Base-by-base conservation (phyloP, 306 rosid species). In the Bauhinia variegata region DNA sequence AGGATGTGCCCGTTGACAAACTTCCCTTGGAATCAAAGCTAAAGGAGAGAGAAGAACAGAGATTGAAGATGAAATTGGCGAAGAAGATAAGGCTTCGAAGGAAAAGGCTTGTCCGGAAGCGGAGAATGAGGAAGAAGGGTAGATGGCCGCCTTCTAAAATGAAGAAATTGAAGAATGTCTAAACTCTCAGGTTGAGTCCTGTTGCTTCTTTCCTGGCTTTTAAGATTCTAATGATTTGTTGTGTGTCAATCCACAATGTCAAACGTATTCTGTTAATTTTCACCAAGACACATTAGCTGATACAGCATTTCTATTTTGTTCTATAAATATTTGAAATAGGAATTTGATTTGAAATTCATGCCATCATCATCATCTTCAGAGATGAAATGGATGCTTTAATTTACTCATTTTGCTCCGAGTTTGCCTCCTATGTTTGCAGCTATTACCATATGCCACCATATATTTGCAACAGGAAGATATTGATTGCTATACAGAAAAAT, bases 91-190 rank as follows among this genome's bases (percentile, higher is more conserved):
- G 98, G 84, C 83, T 92, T 59, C 73, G 83, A 18, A 86, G 96
- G 76, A 89, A 86, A 46, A 74, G 98, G 65, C 96, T 89, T 39
- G 87, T 92, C 34, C 81, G 68, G 18, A 92, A 92, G 70, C 79
- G 98, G 12, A 82, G 19, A 41, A 43, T 93, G 86, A 84, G 97
- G 72, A 93, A 93, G 96, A 93, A 93, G 64, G 97, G 98, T 34
- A 60, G 86, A 72, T 89, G 98, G 97, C 97, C 98, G 31, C 96
- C 98, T 79, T 89, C 96, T 1, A 93, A 93, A 78, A 88, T 89
- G 98, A 89, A 83, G 74, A 93, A 87, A 71, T 71, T 89, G 76
- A 84, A 93, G 85, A 84, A 80, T 80, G 98, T 89, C 42, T 92
- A 87, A 86, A 46, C 70, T 71, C 77, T 77, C 87, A 79, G 85